Evolutionary conservation across 2,329 filamentous ascomycete species (phyloP).

Genomic region (Ophiostoma australiae): DNA sequence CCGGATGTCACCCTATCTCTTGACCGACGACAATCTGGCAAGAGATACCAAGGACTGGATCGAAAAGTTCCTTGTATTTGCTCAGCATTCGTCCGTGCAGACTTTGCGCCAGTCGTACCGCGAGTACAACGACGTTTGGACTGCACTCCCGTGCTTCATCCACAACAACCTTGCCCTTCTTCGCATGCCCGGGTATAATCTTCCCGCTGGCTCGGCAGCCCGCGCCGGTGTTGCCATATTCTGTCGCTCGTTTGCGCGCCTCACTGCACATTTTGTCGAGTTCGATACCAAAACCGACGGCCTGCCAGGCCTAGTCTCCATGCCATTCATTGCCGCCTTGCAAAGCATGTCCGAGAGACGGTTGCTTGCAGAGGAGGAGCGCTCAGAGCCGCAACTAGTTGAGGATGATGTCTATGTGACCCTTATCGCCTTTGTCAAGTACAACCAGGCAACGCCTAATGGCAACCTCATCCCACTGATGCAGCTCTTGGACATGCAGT

Average conservation of each 20-base stretch:
- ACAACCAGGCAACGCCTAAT: slow-evolving; percentile 29
- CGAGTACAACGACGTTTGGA: slow-evolving; percentile 49
- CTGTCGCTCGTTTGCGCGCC: slow-evolving; percentile 42
- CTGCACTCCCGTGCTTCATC: slow-evolving; percentile 47
- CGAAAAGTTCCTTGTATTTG: slow-evolving; percentile 43
- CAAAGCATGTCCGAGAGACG: slow-evolving; percentile 33
- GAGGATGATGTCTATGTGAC: slow-evolving; percentile 38
- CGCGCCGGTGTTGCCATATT: slow-evolving; percentile 37
- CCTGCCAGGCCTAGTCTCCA: slow-evolving; percentile 34
- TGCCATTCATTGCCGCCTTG: slow-evolving; percentile 45
- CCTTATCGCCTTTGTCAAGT: slow-evolving; percentile 41
- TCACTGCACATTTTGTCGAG: slow-evolving; percentile 49
- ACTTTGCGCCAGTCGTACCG: slow-evolving; percentile 42
- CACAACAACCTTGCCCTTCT: slow-evolving; percentile 29
- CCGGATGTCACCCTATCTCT: neutral
- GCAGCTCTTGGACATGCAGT: slow-evolving; percentile 40
- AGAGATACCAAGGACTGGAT: slow-evolving; percentile 48
- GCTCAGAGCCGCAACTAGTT: neutral
- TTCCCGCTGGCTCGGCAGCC: slow-evolving; percentile 7
- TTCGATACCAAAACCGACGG: slow-evolving; percentile 43
- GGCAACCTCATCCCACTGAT: slow-evolving; percentile 43
- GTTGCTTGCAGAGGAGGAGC: slow-evolving; percentile 28
- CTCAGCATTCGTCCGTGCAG: slow-evolving; percentile 34
- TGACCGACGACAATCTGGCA: slow-evolving; percentile 30
- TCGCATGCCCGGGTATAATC: slow-evolving; percentile 19